A percentile compares a stretch with the other conserved stretches of the same genome.
phyloP scores from a whole-genome alignment of 208 protist genomes.

The Leptomonas pyrrhocoris region DNA sequence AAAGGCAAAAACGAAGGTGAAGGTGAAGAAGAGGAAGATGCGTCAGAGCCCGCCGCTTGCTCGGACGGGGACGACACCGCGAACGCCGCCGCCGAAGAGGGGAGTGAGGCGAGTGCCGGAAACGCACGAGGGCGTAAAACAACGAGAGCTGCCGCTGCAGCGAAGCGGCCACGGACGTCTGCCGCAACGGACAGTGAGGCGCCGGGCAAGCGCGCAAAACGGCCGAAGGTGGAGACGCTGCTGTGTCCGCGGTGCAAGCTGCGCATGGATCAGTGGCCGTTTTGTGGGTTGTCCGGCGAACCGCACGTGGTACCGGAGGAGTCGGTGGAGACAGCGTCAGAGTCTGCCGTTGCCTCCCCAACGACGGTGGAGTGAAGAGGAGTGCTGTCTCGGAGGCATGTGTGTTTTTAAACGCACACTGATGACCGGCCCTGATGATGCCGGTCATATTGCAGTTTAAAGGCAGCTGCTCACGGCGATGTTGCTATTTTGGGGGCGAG shows the following conservation, averaged over 20 bases:
- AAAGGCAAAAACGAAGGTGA: not conserved
- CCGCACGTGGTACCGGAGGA: slow-evolving; percentile 35
- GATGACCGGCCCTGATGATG: too few species aligned
- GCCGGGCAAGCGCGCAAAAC: not conserved
- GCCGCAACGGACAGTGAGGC: not conserved
- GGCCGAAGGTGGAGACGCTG: slow-evolving; percentile 16
- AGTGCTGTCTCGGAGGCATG: slow-evolving; percentile 2
- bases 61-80: slow-evolving; percentile 2
- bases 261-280: slow-evolving; percentile 59
- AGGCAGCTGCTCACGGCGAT: too few species aligned
- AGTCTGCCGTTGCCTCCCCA: not conserved
- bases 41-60: not conserved
- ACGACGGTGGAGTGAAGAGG: too few species aligned
- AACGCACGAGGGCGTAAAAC: not conserved
- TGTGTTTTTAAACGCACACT: not conserved
- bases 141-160: not conserved
- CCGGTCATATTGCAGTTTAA: too few species aligned
- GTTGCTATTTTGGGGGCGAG: too few species aligned
- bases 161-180: slow-evolving; percentile 5
- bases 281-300: slow-evolving; percentile 62
- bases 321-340: not conserved
- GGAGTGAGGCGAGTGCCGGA: slow-evolving; percentile 10
- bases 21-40: not conserved
- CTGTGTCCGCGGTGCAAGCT: slow-evolving; percentile 53
- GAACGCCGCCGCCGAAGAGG: not conserved